phyloP scores from a whole-genome alignment of 139 green algal species.

The Coelastrella sp. region DNA sequence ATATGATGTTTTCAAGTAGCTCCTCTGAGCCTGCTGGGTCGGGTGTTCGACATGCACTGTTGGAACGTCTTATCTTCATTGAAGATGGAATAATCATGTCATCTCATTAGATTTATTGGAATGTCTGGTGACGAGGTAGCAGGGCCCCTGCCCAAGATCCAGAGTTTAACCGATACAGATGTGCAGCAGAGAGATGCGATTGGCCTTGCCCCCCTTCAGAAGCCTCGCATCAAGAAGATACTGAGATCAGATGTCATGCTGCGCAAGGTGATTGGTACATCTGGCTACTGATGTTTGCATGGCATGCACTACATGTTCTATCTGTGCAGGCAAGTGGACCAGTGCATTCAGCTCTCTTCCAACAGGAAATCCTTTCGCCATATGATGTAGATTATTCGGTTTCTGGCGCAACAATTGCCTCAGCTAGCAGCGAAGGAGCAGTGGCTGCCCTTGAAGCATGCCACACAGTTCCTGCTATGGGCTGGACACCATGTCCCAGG shows the following conservation, averaged over 20 bases:
- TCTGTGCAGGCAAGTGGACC: neutral
- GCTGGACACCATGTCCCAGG: constrained; percentile 26
- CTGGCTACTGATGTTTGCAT: neutral
- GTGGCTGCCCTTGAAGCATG: constrained; percentile 29
- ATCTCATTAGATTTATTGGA: no score
- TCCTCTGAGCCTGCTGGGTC: no score
- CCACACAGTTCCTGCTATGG: constrained; percentile 46
- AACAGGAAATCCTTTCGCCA: no score
- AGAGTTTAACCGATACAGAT: neutral
- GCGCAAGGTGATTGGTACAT: neutral
- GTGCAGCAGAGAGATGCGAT: neutral
- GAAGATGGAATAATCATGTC: no score
- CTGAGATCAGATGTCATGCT: neutral
- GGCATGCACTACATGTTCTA: neutral
- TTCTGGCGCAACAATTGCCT: neutral
- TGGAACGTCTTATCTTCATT: no score
- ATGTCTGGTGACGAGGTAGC: neutral
- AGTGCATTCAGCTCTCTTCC: neutral
- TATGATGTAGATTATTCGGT: neutral
- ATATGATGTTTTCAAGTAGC: no score
- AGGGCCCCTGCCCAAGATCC: neutral
- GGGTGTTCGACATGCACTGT: no score
- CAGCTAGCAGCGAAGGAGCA: neutral
- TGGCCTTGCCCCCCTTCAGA: neutral
- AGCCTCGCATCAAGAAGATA: neutral